These are phyloP conservation scores for Plasmopara halstedii DNA, from an alignment of 352 stramenopile species.

Conservation along the genomic window DNA sequence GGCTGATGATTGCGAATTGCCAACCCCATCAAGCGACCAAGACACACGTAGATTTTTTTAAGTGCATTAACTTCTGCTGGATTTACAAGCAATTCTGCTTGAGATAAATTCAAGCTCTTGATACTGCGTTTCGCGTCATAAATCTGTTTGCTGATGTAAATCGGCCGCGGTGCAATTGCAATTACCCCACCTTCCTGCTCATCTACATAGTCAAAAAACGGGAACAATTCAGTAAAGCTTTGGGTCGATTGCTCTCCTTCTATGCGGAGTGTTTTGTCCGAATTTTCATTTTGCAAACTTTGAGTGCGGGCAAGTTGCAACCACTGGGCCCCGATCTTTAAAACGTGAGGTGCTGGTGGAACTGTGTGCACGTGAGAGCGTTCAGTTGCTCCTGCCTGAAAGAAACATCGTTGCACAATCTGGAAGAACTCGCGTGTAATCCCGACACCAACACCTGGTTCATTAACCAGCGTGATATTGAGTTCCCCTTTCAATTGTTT, in stretches of 20 bases:
- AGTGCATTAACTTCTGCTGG: conserved; percentile 26
- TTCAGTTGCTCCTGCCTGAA: conserved; percentile 20
- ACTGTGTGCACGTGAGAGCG: conserved; percentile 1
- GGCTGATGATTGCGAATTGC: conserved; percentile 67
- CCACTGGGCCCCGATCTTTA: conserved; percentile 56
- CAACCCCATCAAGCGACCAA: conserved; percentile 53
- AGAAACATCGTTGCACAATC: conserved; percentile 59
- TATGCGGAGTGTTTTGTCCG: conserved; percentile 4
- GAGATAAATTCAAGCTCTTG: conserved; percentile 23
- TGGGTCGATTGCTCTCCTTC: conserved; percentile 4
- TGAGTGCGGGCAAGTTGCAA: conserved; percentile 44
- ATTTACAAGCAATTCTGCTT: conserved; percentile 37
- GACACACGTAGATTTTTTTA: conserved; percentile 56
- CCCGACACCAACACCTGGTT: conserved; percentile 52
- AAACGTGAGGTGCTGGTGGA: conserved; percentile 25
- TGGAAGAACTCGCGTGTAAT: conserved; percentile 73
- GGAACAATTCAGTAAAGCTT: conserved; percentile 32
- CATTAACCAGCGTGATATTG: conserved; percentile 58
- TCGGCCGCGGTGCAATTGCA: conserved; percentile 21
- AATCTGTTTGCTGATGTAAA: conserved; percentile 24
- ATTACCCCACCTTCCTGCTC: conserved; percentile 26
- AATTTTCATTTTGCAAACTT: conserved; percentile 8
- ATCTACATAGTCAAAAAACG: conserved; percentile 45
- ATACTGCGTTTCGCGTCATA: conserved; percentile 31
- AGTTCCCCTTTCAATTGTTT: conserved; percentile 52